phyloP scores from a whole-genome alignment of 2,329 filamentous ascomycete genomes.

The Fusarium tanahbumbuense region DNA sequence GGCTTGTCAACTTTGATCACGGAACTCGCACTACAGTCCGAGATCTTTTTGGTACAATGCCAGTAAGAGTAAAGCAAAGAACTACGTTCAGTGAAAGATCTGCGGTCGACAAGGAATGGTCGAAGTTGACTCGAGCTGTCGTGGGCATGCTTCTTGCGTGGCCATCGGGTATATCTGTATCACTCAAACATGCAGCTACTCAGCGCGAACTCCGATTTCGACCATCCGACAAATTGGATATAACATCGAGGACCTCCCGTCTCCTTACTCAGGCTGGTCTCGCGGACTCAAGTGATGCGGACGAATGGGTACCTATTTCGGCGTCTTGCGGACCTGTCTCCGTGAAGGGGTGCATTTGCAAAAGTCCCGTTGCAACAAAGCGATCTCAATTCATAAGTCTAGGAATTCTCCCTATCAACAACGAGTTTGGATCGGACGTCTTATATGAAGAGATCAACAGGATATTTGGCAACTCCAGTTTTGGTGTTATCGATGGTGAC shows the following conservation, averaged over 20 bases:
- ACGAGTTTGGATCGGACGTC: conserved; percentile 68
- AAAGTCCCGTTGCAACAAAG: conserved; percentile 76
- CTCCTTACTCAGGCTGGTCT: conserved; percentile 76
- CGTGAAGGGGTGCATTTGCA: conserved; percentile 78
- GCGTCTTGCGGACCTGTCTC: conserved; percentile 71
- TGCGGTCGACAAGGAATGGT: conserved; percentile 72
- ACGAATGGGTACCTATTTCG: conserved; percentile 76
- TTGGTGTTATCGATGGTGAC: conserved; percentile 71
- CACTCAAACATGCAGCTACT: conserved; percentile 63
- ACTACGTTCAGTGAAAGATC: conserved; percentile 64
- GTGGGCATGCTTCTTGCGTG: conserved; percentile 78
- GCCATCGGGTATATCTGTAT: conserved; percentile 66
- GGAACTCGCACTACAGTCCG: conserved; percentile 82
- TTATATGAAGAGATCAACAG: conserved; percentile 84
- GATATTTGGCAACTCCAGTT: conserved; percentile 80
- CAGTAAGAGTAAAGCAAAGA: conserved; percentile 87
- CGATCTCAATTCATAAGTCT: conserved; percentile 84
- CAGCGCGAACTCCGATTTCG: conserved; percentile 55
- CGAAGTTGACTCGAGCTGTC: conserved; percentile 67
- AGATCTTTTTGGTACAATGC: conserved; percentile 90
- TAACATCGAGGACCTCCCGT: conserved; percentile 50
- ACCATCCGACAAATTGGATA: conserved; percentile 37
- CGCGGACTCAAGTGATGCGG: conserved; percentile 62
- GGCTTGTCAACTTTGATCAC: conserved; percentile 66
- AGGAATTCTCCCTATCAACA: conserved; percentile 73